Base-by-base conservation (phyloP, 2,329 filamentous ascomycete genomes). In the Orbilia javanica region DNA sequence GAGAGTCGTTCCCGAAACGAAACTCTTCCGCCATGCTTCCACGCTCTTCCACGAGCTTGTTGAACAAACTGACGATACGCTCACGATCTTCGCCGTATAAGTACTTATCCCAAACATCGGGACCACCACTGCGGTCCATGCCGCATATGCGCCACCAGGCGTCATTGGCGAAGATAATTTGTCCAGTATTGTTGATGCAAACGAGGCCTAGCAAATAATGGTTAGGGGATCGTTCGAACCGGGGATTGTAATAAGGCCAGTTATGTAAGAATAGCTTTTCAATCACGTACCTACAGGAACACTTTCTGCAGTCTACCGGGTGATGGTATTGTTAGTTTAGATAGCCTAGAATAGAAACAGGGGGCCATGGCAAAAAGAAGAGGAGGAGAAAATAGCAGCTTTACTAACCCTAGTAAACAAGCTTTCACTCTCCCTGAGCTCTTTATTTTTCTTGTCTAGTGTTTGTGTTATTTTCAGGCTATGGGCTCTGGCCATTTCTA, bases 101-200 rank as follows among this genome's bases (percentile, higher is more conserved):
- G 13, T 72, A 72, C 34, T 68, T 72, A 29, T 72, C 68, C 75
- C 69, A 79, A 1, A 72, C 68, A 15, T 79, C 75, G 3, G 64
- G 52, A 27, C 69, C 69, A 1, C 69, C 75, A 11, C 42, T 63
- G 4, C 67, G 68, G 31, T 79, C 69, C 75, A 79, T 72, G 10
- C 75, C 75, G 57, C 75, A 79, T 57, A 79, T 68, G 18, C 69
- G 52, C 67, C 65, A 73, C 69, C 72, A 80, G 3, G 91, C 92
- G 79, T 95, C 91, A 82, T 96, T 96, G 82, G 90, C 92, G 82
- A 93, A 96, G 8, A 89, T 92, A 80, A 96, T 92, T 25, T 88
- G 85, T 1, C 93, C 93, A 46, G 86, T 84, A 0, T 88, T 87
- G 82, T 93, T 88, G n/a, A 92, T 91, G 80, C 95, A 94, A 82